Conservation (phyloP, 1,139 yeast genomes). For the Suhomyces atakaporum region DNA sequence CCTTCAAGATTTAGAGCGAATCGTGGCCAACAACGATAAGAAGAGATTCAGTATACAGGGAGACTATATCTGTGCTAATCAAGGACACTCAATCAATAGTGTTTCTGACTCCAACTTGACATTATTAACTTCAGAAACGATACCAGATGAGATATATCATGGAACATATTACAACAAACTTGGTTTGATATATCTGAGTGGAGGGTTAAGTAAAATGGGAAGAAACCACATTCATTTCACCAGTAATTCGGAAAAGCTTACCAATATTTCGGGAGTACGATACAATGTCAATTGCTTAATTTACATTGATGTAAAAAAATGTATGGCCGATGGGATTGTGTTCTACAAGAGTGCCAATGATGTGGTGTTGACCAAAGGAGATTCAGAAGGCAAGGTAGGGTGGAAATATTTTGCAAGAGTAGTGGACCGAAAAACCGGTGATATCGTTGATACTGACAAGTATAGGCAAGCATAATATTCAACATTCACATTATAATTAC, state of each 20-base stretch:
- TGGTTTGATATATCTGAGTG: slow-evolving; percentile 46
- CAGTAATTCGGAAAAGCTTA: slow-evolving; percentile 40
- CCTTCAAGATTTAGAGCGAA: slow-evolving; percentile 54
- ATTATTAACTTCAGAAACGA: slow-evolving; percentile 28
- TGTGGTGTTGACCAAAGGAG: slow-evolving; percentile 72
- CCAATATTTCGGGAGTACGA: slow-evolving; percentile 71
- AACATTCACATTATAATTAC: not conserved
- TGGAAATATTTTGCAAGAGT: slow-evolving; percentile 45
- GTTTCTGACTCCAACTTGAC: slow-evolving; percentile 48
- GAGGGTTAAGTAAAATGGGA: slow-evolving; percentile 68
- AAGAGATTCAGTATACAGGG: slow-evolving; percentile 56
- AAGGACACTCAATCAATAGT: slow-evolving; percentile 75
- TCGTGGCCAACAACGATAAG: slow-evolving; percentile 70
- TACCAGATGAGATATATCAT: slow-evolving; percentile 56
- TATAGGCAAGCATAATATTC: not conserved
- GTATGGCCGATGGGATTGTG: slow-evolving; percentile 47
- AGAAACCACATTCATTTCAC: slow-evolving; percentile 84
- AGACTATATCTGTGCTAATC: slow-evolving; percentile 73
- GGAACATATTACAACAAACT: slow-evolving; percentile 70
- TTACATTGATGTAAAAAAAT: slow-evolving; percentile 56
- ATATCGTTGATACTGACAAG: slow-evolving; percentile 13
- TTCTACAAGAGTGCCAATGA: slow-evolving; percentile 71
- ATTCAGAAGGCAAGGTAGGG: slow-evolving; percentile 53
- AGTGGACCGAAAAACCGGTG: slow-evolving; percentile 22
- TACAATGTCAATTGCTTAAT: slow-evolving; percentile 59